Evolutionary conservation across 208 protist species (phyloP).

Genomic region (Polymyxa betae): DNA sequence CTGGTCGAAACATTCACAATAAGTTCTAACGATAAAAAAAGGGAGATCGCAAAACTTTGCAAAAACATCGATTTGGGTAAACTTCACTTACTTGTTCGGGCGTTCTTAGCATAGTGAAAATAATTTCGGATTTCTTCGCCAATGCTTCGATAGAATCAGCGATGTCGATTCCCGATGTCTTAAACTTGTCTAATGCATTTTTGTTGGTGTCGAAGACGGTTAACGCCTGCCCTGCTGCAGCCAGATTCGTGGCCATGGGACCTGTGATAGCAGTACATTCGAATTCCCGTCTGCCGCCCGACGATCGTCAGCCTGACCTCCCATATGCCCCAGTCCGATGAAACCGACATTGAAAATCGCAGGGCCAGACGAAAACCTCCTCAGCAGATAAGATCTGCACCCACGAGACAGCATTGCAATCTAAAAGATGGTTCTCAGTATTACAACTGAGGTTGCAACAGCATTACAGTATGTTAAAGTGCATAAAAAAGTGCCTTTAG

Average conservation of each 20-base stretch:
- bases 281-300: slow-evolving; percentile 72
- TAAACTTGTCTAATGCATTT: neutral
- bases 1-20: neutral
- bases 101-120: slow-evolving; percentile 82
- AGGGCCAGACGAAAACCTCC: too few species aligned
- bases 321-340: slow-evolving; percentile 81
- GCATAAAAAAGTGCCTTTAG: too few species aligned
- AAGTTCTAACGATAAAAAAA: slow-evolving; percentile 31
- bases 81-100: slow-evolving; percentile 65
- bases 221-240: neutral
- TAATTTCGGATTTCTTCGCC: slow-evolving; percentile 63
- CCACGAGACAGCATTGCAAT: too few species aligned
- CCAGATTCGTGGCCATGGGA: slow-evolving; percentile 74
- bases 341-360: slow-evolving; percentile 73
- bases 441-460: too few species aligned
- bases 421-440: too few species aligned
- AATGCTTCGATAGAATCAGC: slow-evolving; percentile 54
- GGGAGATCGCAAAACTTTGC: slow-evolving; percentile 74
- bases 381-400: too few species aligned
- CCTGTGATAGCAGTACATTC: slow-evolving; percentile 61
- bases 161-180: neutral
- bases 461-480: too few species aligned
- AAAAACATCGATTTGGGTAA: too few species aligned
- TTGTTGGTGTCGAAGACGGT: slow-evolving; percentile 12
- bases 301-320: slow-evolving; percentile 48